Conservation (phyloP, 2,329 filamentous ascomycete species). For the Pestalotiopsis sp. region DNA sequence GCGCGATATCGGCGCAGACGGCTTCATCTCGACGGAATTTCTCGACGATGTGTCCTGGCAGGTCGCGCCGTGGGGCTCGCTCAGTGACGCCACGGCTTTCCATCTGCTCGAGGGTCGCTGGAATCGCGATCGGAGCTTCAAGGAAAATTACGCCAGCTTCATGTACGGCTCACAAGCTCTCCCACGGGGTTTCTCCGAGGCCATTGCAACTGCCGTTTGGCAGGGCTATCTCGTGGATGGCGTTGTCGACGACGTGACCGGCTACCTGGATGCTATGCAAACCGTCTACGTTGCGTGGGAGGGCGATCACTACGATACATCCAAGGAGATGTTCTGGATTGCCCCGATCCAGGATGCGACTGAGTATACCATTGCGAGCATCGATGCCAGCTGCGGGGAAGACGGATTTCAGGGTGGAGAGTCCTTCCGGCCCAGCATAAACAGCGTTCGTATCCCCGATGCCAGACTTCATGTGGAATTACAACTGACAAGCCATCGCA, state of each 20-base stretch:
- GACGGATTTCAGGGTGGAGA: conserved; percentile 41
- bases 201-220: conserved; percentile 40
- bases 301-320: conserved; percentile 34
- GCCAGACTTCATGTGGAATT: background rate
- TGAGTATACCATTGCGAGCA: conserved; percentile 44
- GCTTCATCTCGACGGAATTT: conserved; percentile 45
- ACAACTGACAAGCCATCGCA: background rate
- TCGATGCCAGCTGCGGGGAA: conserved; percentile 37
- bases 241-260: conserved; percentile 29
- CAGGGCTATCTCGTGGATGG: conserved; percentile 41
- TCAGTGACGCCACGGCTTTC: conserved; percentile 44
- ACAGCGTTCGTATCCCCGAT: conserved; percentile 22
- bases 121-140: conserved; percentile 42
- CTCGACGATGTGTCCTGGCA: conserved; percentile 44
- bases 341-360: conserved; percentile 43
- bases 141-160: conserved; percentile 41
- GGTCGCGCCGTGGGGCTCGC: conserved; percentile 38
- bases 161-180: conserved; percentile 38
- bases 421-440: conserved; percentile 43
- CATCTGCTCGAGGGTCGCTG: conserved; percentile 44
- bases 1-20: conserved; percentile 39
- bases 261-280: conserved; percentile 35
- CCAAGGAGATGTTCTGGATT: conserved; percentile 41
- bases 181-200: conserved; percentile 42
- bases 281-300: conserved; percentile 36